Evolutionary conservation across 2,329 filamentous ascomycete genomes (phyloP), one percentile per base, ranked within the genome.

Genomic region (Hypoxylon sp.): DNA sequence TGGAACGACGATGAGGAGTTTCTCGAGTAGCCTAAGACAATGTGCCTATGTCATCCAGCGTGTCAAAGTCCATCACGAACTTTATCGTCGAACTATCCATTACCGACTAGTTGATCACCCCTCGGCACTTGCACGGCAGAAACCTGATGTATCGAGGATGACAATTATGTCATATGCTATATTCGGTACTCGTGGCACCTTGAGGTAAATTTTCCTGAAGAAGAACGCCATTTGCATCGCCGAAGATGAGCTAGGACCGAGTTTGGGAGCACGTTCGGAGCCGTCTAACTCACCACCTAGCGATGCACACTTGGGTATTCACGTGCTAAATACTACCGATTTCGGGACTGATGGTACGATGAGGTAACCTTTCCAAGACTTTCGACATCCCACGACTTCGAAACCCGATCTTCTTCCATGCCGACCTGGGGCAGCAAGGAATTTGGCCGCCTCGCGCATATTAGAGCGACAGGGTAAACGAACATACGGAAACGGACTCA

Each of bases 361-460:
- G 90, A 90, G 84, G 89, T 40, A 77, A 79, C 11, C 80, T 89
- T 3, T 94, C 94, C 73, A 77, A 80, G 26, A 83, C 82, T 2
- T 84, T 91, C 40, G 82, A 87, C 45, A 94, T 94, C 42, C 79
- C 82, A 1, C 85, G 92, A 66, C 76, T 95, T 33, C 81, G 90
- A 13, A 92, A 89, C 64, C 90, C 89, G 0, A 90, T 94, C 88
- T 89, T 93, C 68, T 94, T 92, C 77, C 90, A 95, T 69, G 80
- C 91, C 11, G 90, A 94, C 68, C 90, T 90, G 0, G 79, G 83
- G 1, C 90, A 94, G 72, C 80, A 89, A 1, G 90, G 94, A 74
- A 87, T 87, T 0, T 75, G 94, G 66, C 75, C 93, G 18, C 87
- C 86, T 1, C 90, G 88, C 73, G 82, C 88, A 0, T 86, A 89